Evolutionary conservation across 2,329 filamentous ascomycete genomes (phyloP).

Genomic region (Pseudogymnoascus verrucosus): DNA sequence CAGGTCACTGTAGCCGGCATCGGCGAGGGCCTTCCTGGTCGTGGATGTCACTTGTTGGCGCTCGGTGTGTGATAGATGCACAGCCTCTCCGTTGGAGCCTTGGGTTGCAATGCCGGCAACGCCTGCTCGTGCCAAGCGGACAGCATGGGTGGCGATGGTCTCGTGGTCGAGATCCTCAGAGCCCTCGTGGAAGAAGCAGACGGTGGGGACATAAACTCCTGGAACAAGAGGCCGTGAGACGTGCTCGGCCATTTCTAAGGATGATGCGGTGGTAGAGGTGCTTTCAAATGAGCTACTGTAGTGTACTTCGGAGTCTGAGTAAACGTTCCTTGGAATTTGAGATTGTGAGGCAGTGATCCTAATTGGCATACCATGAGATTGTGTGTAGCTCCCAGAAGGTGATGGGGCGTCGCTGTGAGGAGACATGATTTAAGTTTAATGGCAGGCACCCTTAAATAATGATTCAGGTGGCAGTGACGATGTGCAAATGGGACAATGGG

Average conservation of each 20-base stretch:
- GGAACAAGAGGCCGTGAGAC: slow-evolving; percentile 34
- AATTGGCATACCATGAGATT: slow-evolving; percentile 15
- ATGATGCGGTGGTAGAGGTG: slow-evolving; percentile 37
- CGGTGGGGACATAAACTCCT: slow-evolving; percentile 65
- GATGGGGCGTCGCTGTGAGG: slow-evolving; percentile 41
- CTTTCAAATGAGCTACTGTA: slow-evolving; percentile 17
- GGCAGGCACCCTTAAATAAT: background rate
- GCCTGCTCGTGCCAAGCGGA: slow-evolving; percentile 49
- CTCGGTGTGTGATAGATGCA: slow-evolving; percentile 55
- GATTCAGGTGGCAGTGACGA: background rate
- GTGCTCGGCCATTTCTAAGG: slow-evolving; percentile 26
- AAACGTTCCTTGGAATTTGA: slow-evolving; percentile 21
- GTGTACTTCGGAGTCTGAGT: slow-evolving; percentile 27
- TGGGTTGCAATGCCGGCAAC: slow-evolving; percentile 52
- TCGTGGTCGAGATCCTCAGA: slow-evolving; percentile 59
- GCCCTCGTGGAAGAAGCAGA: slow-evolving; percentile 61
- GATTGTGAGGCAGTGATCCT: background rate
- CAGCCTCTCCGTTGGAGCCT: slow-evolving; percentile 58
- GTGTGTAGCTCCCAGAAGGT: slow-evolving; percentile 38
- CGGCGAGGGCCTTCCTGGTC: slow-evolving; percentile 52
- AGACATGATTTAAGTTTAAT: slow-evolving; percentile 29
- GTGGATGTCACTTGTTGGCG: slow-evolving; percentile 50
- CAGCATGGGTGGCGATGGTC: slow-evolving; percentile 40
- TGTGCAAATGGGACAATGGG: slow-evolving; percentile 6
- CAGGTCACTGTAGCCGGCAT: slow-evolving; percentile 47